Evolutionary conservation across 148 eudicot species (phyloP).

Genomic region (Arbutus unedo): DNA sequence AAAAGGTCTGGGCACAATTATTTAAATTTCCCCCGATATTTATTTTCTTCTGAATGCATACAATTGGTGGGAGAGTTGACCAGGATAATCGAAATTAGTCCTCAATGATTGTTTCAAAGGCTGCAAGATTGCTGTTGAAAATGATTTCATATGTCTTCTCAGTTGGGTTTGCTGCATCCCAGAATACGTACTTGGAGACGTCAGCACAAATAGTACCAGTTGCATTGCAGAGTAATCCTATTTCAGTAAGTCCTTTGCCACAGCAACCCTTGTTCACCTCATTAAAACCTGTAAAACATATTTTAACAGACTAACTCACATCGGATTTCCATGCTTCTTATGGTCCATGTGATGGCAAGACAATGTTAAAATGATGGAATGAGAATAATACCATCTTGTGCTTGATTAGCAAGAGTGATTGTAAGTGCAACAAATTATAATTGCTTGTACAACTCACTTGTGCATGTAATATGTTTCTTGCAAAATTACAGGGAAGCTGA

Average conservation of each 20-base stretch:
- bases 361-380: background rate
- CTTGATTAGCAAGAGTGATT: background rate
- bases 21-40: too few relatives aligned
- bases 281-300: background rate
- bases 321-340: background rate
- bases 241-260: background rate
- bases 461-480: too few relatives aligned
- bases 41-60: too few relatives aligned
- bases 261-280: constrained; percentile 6
- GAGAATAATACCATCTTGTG: background rate
- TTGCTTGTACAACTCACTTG: background rate
- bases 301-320: background rate
- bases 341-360: background rate
- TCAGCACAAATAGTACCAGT: background rate
- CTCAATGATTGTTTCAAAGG: background rate
- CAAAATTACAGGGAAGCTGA: too few relatives aligned
- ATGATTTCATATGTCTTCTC: background rate
- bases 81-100: background rate
- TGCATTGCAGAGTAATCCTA: background rate
- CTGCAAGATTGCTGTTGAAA: background rate
- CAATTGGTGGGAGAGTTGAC: too few relatives aligned
- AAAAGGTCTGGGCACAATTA: too few relatives aligned
- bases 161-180: constrained; percentile 6
- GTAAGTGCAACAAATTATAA: background rate
- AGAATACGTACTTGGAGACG: background rate